These are phyloP conservation scores for Casuarina cunninghamiana DNA, from an alignment of 306 rosid species.

Conservation along the genomic window DNA sequence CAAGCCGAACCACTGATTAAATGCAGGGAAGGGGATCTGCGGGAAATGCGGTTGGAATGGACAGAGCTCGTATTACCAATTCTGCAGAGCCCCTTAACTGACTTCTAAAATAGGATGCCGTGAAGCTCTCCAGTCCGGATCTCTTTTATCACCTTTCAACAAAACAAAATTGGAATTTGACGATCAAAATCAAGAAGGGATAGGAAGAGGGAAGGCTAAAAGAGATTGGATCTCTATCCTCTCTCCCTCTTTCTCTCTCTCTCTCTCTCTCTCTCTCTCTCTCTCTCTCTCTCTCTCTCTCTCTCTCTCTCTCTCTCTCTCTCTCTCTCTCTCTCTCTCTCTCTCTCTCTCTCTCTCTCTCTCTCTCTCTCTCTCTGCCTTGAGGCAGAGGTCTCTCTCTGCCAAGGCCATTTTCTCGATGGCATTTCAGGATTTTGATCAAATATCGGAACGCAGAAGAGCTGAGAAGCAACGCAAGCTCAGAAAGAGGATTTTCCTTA, in stretches of 20 bases:
- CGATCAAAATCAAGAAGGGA: neutral
- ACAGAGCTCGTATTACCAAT: neutral
- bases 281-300: too few species aligned
- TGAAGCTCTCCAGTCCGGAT: slow-evolving; percentile 57
- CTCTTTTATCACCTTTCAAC: slow-evolving; percentile 11
- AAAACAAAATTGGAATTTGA: slow-evolving; percentile 21
- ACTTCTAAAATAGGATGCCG: slow-evolving; percentile 44
- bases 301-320: slow-evolving; percentile 2
- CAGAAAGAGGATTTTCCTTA: slow-evolving; percentile 44
- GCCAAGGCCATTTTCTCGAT: slow-evolving; percentile 27
- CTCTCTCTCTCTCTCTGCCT: slow-evolving; percentile 2
- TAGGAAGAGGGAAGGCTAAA: slow-evolving; percentile 17
- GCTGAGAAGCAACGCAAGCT: slow-evolving; percentile 50
- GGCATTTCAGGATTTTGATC: slow-evolving; percentile 92
- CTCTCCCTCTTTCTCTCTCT: slow-evolving; percentile 16
- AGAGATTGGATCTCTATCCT: neutral
- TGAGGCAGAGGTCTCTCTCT: slow-evolving; percentile 40
- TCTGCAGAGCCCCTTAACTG: slow-evolving; percentile 27
- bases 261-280: neutral
- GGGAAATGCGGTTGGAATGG: slow-evolving; percentile 38
- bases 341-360: too few species aligned
- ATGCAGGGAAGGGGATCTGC: neutral
- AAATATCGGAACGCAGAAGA: slow-evolving; percentile 61
- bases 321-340: neutral
- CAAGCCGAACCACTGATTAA: too few species aligned